Base-by-base conservation (phyloP, 768 basidiomycete genomes). In the Tricholoma flavovirens region DNA sequence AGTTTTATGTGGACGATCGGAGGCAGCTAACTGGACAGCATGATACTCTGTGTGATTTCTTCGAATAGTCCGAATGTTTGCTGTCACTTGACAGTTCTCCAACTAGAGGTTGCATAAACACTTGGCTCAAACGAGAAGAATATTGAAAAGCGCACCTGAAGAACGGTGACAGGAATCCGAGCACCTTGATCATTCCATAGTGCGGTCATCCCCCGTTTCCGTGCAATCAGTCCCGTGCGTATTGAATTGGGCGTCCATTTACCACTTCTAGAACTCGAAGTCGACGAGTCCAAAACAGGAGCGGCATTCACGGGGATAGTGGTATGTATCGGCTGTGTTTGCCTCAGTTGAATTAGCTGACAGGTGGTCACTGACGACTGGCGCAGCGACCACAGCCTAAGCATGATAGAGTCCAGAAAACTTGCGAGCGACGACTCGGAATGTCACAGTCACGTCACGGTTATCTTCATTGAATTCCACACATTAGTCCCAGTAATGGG, bases 121-220 rank as follows among this genome's bases (percentile, higher is more conserved):
- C 9, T 43, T 49, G 4, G 29, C n/a, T 7, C 5, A 26, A 17
- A 32, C 2, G 53, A 15, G 17, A 36, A 40, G 17, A 58, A 9
- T 2, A 33, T 30, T 15, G 6, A 12, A 26, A 52, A 8, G 17
- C 80, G 60, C 61, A 93, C 96, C 81, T 98, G 94, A 38, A 99
- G 82, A 49, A 99, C 85, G 0, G 97, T 99, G 26, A 97, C 93
- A 1, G 97, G 96, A 61, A 89, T 77, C 49, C 90, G 79, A 33
- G 83, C 84, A 22, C 97, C 97, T 56, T 92, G 87, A 67, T 88
- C 82, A 66, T 94, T 90, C 91, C 93, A 98, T 65, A 98, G 74
- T 12, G 83, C 83, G 9, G 91, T 88, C 97, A 98, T 98, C 45
- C 97, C 97, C 55, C 93, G 84, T 77, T 99, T 99, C 56, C 88